Evolutionary conservation across 1,284 basidiomycete genomes (phyloP).

Genomic region (Cutaneotrichosporon dermatis): DNA sequence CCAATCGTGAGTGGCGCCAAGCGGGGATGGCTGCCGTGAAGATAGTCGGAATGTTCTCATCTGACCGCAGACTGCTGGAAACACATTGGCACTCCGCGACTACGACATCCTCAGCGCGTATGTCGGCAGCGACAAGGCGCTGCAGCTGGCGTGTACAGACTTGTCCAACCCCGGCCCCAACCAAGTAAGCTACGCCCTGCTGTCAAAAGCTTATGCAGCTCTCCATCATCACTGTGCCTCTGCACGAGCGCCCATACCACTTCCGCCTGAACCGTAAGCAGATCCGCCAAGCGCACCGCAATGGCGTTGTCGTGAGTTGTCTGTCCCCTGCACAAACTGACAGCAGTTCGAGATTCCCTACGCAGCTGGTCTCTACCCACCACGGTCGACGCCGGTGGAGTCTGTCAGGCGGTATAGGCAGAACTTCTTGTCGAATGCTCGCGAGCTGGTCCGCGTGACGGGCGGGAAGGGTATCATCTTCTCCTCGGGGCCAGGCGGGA

Average conservation of each 20-base stretch:
- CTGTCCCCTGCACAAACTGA: neutral
- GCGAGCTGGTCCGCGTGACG: slow-evolving; percentile 46
- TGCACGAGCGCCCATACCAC: slow-evolving; percentile 44
- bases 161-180: slow-evolving; percentile 45
- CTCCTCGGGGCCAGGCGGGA: slow-evolving; percentile 39
- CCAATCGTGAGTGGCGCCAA: slow-evolving; percentile 36
- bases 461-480: slow-evolving; percentile 46
- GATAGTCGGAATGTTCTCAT: no score
- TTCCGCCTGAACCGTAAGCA: slow-evolving; percentile 44
- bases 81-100: slow-evolving; percentile 31
- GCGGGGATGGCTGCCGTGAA: no score
- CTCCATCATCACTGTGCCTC: slow-evolving; percentile 46
- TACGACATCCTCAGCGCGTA: slow-evolving; percentile 45
- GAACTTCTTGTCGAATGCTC: slow-evolving; percentile 46
- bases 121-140: slow-evolving; percentile 44
- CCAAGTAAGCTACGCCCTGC: slow-evolving; percentile 35
- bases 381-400: slow-evolving; percentile 27
- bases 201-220: slow-evolving; percentile 23
- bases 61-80: slow-evolving; percentile 33
- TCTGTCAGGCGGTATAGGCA: slow-evolving; percentile 36
- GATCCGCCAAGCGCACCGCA: slow-evolving; percentile 44
- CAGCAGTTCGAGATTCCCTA: slow-evolving; percentile 47
- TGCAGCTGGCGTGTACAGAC: slow-evolving; percentile 46
- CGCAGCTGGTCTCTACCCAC: slow-evolving; percentile 41
- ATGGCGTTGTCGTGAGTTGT: slow-evolving; percentile 46